Percentiles rank a stretch among this genome's conserved stretches.
phyloP scores from a whole-genome alignment of 352 stramenopile species.

The Hyaloperonospora arabidopsidis region DNA sequence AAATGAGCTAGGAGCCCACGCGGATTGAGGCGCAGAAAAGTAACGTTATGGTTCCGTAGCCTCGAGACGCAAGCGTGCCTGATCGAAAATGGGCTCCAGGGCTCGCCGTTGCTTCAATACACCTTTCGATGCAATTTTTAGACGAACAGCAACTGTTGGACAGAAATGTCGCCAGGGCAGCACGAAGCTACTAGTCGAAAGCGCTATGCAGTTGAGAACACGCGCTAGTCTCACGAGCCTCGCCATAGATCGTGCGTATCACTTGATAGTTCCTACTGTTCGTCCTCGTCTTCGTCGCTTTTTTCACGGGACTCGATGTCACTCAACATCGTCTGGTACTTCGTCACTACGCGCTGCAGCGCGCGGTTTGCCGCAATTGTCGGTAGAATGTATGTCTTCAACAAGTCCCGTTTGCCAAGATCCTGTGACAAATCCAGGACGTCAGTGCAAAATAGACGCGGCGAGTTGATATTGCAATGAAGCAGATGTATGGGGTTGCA shows the following conservation, averaged over 20 bases:
- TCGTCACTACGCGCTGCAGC: slow-evolving; percentile 74
- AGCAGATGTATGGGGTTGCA: slow-evolving; percentile 4
- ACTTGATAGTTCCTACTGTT: not conserved
- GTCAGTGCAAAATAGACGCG: slow-evolving; percentile 10
- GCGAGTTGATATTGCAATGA: slow-evolving; percentile 1
- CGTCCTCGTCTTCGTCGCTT: slow-evolving; percentile 17
- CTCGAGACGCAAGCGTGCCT: slow-evolving; percentile 8
- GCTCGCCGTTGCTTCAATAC: slow-evolving; percentile 4
- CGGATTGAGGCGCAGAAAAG: slow-evolving; percentile 8
- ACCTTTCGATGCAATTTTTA: slow-evolving; percentile 9
- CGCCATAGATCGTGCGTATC: too few relatives aligned
- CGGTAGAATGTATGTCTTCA: slow-evolving; percentile 63
- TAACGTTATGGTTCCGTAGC: slow-evolving; percentile 6
- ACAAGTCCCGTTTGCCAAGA: slow-evolving; percentile 59
- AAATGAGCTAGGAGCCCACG: slow-evolving; percentile 7
- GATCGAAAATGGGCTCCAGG: not conserved
- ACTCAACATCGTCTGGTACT: slow-evolving; percentile 78
- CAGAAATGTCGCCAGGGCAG: slow-evolving; percentile 6
- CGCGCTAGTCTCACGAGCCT: too few relatives aligned
- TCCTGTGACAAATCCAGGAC: slow-evolving; percentile 30
- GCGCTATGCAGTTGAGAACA: too few relatives aligned
- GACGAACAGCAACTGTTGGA: slow-evolving; percentile 11
- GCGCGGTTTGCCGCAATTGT: slow-evolving; percentile 73
- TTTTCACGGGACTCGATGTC: slow-evolving; percentile 52
- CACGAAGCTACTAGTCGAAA: slow-evolving; percentile 2